Evolutionary conservation across 2,329 filamentous ascomycete genomes (phyloP), one percentile per base, ranked within the genome.

Genomic region (Bipolaris oryzae): DNA sequence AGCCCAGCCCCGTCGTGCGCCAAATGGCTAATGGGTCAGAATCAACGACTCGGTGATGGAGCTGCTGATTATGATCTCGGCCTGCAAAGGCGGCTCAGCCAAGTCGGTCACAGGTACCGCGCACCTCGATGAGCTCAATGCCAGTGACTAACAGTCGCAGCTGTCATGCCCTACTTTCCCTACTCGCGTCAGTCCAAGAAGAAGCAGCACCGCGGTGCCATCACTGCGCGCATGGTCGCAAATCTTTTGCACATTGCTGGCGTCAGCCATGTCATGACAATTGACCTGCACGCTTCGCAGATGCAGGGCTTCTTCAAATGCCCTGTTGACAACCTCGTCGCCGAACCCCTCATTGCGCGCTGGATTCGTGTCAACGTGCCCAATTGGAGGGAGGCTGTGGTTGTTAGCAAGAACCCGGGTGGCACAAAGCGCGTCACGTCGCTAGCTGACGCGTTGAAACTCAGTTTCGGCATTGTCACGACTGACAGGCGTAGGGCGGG

Each of bases 11-110:
- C n/a, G 46, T 42, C 45, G 33, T 47, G 37, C 48, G 42, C 47
- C 62, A 60, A 25, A 58, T 58, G 51, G 57, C 65, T 71, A 69
- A 70, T 62, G 66, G 53, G 55, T 21, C 73, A 81, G 79, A 80
- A 96, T 97, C 84, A 99, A 99, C 77, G 95, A 99, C 80, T 96
- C 92, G 72, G 92, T 99, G 74, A 97, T 99, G 92, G 95, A 99
- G 83, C 85, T 99, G 74, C 85, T 99, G 74, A 98, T 99, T 78
- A 96, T 99, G 91, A 97, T 98, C 71, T 95, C 91, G 64, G 95
- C 95, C 67, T 99, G 95, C 85, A 98, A 97, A 79, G 93, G 95
- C 73, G 95, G 94, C 65, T 98, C 95, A 52, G 91, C 95, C 61
- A 96, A 93, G 81, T 96, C 95, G 72, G 90, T 98, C 74, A 98